These are phyloP conservation scores for Chlorella sorokiniana DNA, from an alignment of 139 green algal species.

Conservation along the genomic window DNA sequence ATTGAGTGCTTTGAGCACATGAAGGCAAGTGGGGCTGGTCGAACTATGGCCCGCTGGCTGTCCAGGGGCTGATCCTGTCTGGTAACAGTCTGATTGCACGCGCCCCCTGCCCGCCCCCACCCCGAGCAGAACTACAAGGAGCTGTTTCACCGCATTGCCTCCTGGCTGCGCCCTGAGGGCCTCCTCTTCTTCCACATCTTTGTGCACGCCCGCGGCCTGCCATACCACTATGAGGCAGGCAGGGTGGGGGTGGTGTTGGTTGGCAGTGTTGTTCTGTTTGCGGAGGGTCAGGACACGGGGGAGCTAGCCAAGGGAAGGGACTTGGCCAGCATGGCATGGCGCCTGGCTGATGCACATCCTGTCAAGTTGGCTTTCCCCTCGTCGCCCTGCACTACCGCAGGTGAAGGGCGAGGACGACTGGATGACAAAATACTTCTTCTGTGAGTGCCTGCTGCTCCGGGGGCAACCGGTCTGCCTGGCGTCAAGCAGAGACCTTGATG, in stretches of 20 bases:
- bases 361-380: no score
- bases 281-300: no score
- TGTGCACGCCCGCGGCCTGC: slow-evolving; percentile 68
- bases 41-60: neutral
- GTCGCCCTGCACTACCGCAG: slow-evolving; percentile 34
- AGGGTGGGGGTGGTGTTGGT: neutral
- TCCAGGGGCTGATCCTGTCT: no score
- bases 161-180: slow-evolving; percentile 82
- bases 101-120: neutral
- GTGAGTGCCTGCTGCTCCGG: neutral
- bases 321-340: no score
- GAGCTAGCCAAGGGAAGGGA: no score
- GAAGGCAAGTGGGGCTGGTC: slow-evolving; percentile 47
- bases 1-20: slow-evolving; percentile 99
- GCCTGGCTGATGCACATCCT: neutral
- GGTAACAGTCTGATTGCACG: no score
- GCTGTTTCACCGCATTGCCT: slow-evolving; percentile 69
- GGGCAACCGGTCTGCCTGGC: no score
- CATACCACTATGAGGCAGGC: slow-evolving; percentile 88
- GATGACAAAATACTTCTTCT: slow-evolving; percentile 97
- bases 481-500: no score
- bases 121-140: slow-evolving; percentile 73
- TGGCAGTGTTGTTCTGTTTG: neutral
- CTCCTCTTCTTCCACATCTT: slow-evolving; percentile 96
- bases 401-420: slow-evolving; percentile 85